Conservation (phyloP, 140 eudicot species). For the Anethum foeniculum region DNA sequence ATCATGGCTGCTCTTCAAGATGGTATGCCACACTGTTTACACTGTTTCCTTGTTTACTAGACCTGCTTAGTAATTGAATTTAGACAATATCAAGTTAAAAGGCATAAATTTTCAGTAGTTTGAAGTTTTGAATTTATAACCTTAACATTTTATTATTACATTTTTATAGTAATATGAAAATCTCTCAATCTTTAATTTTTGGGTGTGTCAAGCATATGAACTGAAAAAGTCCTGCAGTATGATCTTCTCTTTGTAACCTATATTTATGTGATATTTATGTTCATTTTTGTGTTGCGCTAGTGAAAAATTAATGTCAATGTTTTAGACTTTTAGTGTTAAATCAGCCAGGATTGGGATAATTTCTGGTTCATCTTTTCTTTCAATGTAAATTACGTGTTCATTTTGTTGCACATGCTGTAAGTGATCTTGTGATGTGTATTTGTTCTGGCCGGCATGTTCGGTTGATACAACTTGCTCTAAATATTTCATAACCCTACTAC, state of each 20-base stretch:
- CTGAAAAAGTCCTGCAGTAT: background rate
- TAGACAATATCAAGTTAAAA: background rate
- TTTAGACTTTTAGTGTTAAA: background rate
- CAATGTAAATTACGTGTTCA: background rate
- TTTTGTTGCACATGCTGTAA: background rate
- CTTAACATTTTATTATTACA: background rate
- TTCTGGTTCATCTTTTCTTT: background rate
- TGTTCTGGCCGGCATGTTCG: too few relatives aligned
- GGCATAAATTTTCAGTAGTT: background rate
- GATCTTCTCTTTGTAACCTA: background rate
- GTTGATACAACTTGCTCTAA: background rate
- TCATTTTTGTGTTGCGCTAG: background rate
- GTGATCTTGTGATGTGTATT: background rate
- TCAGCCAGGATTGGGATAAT: background rate
- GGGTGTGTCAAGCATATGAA: background rate
- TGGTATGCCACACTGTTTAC: slow-evolving; percentile 40
- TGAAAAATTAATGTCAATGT: background rate
- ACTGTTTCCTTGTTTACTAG: background rate
- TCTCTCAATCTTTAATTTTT: background rate
- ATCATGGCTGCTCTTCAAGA: slow-evolving; percentile 98
- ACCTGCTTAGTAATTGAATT: background rate
- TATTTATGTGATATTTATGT: background rate
- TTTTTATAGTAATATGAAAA: background rate
- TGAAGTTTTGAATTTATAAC: background rate
- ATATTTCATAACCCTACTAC: background rate